Base-by-base conservation (phyloP, 2,329 filamentous ascomycete genomes). In the Mariannaea elegans region DNA sequence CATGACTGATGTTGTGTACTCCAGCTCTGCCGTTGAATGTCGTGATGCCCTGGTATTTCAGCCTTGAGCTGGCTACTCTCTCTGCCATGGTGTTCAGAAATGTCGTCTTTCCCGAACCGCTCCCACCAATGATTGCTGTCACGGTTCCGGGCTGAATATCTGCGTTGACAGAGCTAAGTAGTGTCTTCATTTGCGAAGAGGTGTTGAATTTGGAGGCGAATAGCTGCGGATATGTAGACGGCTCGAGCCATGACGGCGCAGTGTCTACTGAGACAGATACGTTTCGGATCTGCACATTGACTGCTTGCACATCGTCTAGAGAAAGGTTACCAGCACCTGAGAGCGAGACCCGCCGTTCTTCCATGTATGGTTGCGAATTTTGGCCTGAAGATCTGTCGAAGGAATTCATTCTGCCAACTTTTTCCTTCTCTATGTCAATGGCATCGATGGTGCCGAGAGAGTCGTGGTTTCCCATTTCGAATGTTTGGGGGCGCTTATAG, bases 41-140 rank as follows among this genome's bases (percentile, higher is more conserved):
- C 0, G 82, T 82, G 3, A 74, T 72, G 0, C 90, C 90, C 3
- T 81, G 77, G 27, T 85, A 81, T 2, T 75, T 75, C 14, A 87
- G 70, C 8, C 82, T 75, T 0, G 79, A 75, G 65, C 84, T 86
- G n/a, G 82, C 80, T 72, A 92, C 86, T 31, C 90, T 84, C 64
- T 90, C 86, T 10, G 90, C 88, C 77, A 93, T 83, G 18, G 87
- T 85, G 71, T 92, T 93, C 31, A 93, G 78, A 57, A 91, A 76
- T 0, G 87, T 90, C 3, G 88, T 91, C 77, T 93, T 93, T 0
- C 90, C 90, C 2, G 87, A 90, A 18, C 90, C 90, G 69, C 87
- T 90, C 3, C 90, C 89, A 9, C 90, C 90, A 57, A 93, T 87
- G 52, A 93, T 92, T 8, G 90, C 90, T 0, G 90, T 92, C 38